Evolutionary conservation across 345 rosid species (phyloP).

Genomic region (Nasturtium officinale): DNA sequence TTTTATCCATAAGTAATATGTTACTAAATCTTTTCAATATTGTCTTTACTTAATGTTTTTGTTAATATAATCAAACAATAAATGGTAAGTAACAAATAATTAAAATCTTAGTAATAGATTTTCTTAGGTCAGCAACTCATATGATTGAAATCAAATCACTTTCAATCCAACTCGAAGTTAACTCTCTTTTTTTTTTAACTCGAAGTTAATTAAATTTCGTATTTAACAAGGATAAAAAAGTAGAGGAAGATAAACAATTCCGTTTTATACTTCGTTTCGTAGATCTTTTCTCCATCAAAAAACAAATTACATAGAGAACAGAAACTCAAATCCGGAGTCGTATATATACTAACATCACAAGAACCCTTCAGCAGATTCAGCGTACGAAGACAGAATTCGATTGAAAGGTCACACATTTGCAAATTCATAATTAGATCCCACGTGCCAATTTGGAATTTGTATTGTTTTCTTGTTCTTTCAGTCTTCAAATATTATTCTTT

Average conservation of each 20-base stretch:
- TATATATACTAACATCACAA: neutral
- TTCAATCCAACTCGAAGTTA: too few species aligned
- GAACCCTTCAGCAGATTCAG: conserved; percentile 4
- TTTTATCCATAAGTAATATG: too few species aligned
- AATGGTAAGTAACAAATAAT: neutral
- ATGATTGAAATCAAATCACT: neutral
- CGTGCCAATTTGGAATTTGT: neutral
- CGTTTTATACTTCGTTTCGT: neutral
- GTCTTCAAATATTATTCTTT: neutral
- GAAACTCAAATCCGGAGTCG: too few species aligned
- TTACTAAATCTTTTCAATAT: neutral
- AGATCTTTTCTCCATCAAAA: neutral
- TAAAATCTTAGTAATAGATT: neutral
- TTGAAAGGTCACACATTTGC: neutral
- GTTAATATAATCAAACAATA: neutral
- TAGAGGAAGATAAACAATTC: neutral
- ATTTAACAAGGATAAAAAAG: neutral
- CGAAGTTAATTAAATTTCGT: neutral
- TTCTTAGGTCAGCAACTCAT: neutral
- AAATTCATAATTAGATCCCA: neutral
- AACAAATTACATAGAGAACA: neutral
- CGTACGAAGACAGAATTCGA: neutral
- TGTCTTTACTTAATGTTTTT: too few species aligned
- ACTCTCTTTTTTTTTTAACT: too few species aligned
- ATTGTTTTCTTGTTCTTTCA: neutral